These are phyloP conservation scores for Pinus albicaulis DNA, from an alignment of 75 land plant genomes.

Conservation along the genomic window DNA sequence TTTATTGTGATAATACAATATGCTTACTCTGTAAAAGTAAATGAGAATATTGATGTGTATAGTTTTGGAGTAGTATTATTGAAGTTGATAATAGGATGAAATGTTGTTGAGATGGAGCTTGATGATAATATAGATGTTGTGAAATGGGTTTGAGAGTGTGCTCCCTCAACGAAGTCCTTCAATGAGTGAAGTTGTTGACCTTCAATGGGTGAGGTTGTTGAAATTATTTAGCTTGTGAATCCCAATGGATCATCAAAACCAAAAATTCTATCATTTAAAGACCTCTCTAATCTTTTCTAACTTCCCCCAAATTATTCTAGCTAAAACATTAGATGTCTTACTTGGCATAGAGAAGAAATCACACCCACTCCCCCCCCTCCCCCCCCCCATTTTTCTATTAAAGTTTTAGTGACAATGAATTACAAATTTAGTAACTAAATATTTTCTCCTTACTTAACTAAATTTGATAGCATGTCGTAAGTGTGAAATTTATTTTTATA, in stretches of 20 bases:
- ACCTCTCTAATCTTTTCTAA: not conserved
- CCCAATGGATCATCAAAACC: slow-evolving; percentile 5
- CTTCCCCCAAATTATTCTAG: not conserved
- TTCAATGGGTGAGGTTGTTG: not conserved
- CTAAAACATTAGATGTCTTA: not conserved
- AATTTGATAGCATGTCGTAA: not conserved
- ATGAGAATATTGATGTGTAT: slow-evolving; percentile 54
- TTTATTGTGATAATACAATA: slow-evolving; percentile 30
- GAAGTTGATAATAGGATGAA: slow-evolving; percentile 54
- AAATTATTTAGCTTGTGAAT: slow-evolving; percentile 28
- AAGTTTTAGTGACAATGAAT: slow-evolving; percentile 1
- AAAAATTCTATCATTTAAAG: not conserved
- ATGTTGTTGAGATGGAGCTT: slow-evolving; percentile 27
- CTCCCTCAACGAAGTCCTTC: slow-evolving; percentile 59
- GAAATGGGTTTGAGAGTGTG: slow-evolving; percentile 61
- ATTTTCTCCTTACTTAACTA: not conserved
- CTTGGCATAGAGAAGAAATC: not conserved
- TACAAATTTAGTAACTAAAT: not conserved
- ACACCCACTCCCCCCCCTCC: no score
- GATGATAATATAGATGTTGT: slow-evolving; percentile 48
- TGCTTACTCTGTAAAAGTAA: slow-evolving; percentile 37
- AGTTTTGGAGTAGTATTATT: slow-evolving; percentile 59
- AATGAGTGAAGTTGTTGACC: no score
- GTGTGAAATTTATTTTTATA: not conserved
- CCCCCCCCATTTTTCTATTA: not conserved